These are phyloP conservation scores for Aspergillus nanangensis DNA, from an alignment of 495 filamentous ascomycete genomes.

Conservation along the genomic window DNA sequence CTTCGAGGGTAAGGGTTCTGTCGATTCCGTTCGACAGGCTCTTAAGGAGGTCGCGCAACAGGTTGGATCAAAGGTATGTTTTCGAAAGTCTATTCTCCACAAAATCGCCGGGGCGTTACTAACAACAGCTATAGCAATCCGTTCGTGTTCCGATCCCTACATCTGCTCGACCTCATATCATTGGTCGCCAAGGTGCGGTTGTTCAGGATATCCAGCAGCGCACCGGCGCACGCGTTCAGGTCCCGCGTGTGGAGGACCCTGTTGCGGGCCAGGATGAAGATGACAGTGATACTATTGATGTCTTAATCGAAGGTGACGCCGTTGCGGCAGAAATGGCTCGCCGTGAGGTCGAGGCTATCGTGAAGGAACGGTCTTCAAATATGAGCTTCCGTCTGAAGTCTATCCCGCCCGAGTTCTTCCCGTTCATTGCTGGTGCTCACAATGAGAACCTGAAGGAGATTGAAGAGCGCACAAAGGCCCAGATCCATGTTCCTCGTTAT, in stretches of 20 bases:
- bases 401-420: slow-evolving; percentile 89
- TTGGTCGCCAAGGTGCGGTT: slow-evolving; percentile 84
- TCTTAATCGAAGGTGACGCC: slow-evolving; percentile 85
- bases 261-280: slow-evolving; percentile 53
- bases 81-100: not conserved
- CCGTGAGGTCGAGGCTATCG: slow-evolving; percentile 77
- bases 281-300: slow-evolving; percentile 75
- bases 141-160: slow-evolving; percentile 74
- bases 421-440: slow-evolving; percentile 85
- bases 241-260: slow-evolving; percentile 70
- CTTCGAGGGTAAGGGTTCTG: slow-evolving; percentile 77
- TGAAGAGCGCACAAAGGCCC: slow-evolving; percentile 66
- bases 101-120: not conserved
- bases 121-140: slow-evolving; percentile 52
- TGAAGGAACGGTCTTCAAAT: slow-evolving; percentile 76
- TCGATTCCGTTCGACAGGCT: slow-evolving; percentile 72
- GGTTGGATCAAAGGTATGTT: slow-evolving; percentile 73
- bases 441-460: slow-evolving; percentile 61
- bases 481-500: slow-evolving; percentile 75
- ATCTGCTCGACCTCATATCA: slow-evolving; percentile 78
- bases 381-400: slow-evolving; percentile 72
- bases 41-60: slow-evolving; percentile 81
- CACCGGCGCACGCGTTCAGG: slow-evolving; percentile 80
- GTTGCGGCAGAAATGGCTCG: slow-evolving; percentile 76
- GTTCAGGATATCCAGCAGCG: slow-evolving; percentile 82